Base-by-base conservation (phyloP, 1,284 basidiomycete genomes). In the Cutaneotrichosporon sp. region DNA sequence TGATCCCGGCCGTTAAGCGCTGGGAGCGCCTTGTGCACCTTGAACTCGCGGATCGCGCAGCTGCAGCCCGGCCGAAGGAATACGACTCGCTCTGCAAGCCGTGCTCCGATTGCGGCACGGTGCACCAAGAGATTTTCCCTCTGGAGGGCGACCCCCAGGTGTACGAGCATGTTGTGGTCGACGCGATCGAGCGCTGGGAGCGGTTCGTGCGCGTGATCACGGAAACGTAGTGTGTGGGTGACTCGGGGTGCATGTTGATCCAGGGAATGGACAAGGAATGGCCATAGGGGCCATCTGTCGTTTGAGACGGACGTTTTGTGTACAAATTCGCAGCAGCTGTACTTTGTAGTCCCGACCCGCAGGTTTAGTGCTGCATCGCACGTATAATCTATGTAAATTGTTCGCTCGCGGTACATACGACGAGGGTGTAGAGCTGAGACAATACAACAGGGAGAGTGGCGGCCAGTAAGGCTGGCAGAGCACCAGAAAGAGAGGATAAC, bases 21-120 rank as follows among this genome's bases (percentile, higher is more conserved):
- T 79, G 77, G 77, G 77, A 79, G 60, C 31, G 75, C n/a, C 71
- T 81, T 1, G 76, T 81, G 22, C 80, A 81, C 59, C 71, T 81
- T 36, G 80, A 81, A 62, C 68, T 81, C 7, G 72, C 77, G 2
- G 80, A 80, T 7, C 65, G 74, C 21, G 65, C 72, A 1, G 65
- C 67, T 0, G 40, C 66, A 0, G 42, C 62, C 1, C 31, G 65
- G 1, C 52, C 58, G 2, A 51, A 42, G 22, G 70, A 70, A 30
- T 72, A 69, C 42, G 63, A 58, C 61, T 22, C n/a, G 21, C 47
- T 73, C 10, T 63, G 67, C 47, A 60, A 68, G 56, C 69, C 71
- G 26, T 81, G 80, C 56, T 50, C 47, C 14, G 77, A 79, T 63
- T 81, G 80, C 59, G 72, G 72, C 2, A 62, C 72, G 6, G 69